These are phyloP conservation scores for Zoysia japonica DNA, from an alignment of 176 grass and related monocot species.

Conservation along the genomic window DNA sequence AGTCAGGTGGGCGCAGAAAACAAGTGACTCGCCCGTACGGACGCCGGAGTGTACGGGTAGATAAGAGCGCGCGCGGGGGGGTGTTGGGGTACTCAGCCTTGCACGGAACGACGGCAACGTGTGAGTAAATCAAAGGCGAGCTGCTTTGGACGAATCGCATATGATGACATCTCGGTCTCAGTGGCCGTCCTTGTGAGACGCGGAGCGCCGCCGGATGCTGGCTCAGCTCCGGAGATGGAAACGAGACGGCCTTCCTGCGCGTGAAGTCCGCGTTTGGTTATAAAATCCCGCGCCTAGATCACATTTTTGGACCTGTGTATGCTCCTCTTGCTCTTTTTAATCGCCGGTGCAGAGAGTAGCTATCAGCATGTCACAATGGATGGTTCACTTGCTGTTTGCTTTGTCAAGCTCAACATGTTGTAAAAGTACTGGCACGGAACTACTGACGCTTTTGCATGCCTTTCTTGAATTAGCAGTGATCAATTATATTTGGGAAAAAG, in stretches of 20 bases:
- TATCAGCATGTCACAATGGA: neutral
- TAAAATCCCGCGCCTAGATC: neutral
- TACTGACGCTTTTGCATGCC: neutral
- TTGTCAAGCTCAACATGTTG: neutral
- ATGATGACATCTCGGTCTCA: constrained; percentile 31
- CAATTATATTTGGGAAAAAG: too few species aligned
- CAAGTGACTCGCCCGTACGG: neutral
- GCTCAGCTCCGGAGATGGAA: constrained; percentile 22
- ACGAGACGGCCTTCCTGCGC: neutral
- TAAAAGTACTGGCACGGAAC: neutral
- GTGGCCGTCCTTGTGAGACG: constrained; percentile 1
- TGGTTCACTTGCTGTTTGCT: neutral
- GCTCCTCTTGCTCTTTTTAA: neutral
- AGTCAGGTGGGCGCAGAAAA: neutral
- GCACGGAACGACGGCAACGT: neutral
- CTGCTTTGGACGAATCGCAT: neutral
- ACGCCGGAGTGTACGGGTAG: neutral
- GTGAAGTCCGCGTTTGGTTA: neutral
- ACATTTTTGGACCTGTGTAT: neutral
- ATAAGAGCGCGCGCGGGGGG: neutral
- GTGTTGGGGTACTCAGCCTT: neutral
- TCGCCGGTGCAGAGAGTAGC: neutral
- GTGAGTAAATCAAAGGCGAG: neutral
- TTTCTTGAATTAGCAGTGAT: neutral
- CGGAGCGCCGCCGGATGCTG: neutral